phyloP scores from a whole-genome alignment of 192 early-diverging fungal genomes.

The Phycomyces blakesleeanus region DNA sequence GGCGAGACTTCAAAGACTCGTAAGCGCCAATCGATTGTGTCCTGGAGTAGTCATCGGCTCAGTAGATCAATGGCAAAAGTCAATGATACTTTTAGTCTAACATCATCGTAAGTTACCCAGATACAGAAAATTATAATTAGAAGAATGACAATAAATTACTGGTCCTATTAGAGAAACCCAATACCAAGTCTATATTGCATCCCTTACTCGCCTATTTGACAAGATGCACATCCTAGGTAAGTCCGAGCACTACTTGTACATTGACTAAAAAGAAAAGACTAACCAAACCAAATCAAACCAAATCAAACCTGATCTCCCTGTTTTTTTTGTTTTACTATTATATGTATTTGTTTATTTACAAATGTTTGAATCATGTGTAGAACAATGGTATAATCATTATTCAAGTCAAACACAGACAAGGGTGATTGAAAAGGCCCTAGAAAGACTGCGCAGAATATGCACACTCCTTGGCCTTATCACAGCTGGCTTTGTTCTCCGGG shows the following conservation, averaged over 20 bases:
- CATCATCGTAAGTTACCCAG: constrained; percentile 4
- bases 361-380: constrained; percentile 3
- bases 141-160: too few species aligned
- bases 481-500: constrained; percentile 25
- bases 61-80: constrained; percentile 5
- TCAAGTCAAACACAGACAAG: neutral
- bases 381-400: constrained; percentile 23
- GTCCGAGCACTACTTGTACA: neutral
- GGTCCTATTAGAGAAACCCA: constrained; percentile 11
- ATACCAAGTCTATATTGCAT: constrained; percentile 23
- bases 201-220: constrained; percentile 16
- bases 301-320: too few species aligned
- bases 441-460: constrained; percentile 14
- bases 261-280: too few species aligned
- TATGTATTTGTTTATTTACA: neutral
- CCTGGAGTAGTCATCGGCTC: constrained; percentile 4
- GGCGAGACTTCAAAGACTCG: neutral
- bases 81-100: constrained; percentile 9
- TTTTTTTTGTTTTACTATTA: neutral
- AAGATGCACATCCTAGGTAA: constrained; percentile 27
- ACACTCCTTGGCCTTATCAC: constrained; percentile 12
- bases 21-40: constrained; percentile 4
- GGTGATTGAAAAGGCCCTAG: constrained; percentile 1
- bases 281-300: too few species aligned
- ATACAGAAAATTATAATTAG: too few species aligned